Evolutionary conservation across 2,329 filamentous ascomycete genomes (phyloP).

Genomic region (Calcarisporium arbuscula): DNA sequence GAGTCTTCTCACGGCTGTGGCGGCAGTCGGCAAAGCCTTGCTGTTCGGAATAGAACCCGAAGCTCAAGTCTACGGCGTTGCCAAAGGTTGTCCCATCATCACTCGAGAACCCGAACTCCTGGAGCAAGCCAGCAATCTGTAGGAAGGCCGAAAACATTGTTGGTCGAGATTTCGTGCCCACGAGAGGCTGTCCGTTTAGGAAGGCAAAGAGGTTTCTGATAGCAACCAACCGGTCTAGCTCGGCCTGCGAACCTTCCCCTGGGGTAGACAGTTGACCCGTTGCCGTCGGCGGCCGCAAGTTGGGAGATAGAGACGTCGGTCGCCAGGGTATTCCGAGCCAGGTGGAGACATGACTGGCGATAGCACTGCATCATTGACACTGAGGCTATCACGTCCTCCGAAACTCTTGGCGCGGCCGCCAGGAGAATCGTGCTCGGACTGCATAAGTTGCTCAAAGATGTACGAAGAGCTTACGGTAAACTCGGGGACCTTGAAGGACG

Average conservation of each 20-base stretch:
- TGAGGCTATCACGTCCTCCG: conserved; percentile 39
- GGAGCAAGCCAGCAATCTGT: conserved; percentile 45
- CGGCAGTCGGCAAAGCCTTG: conserved; percentile 73
- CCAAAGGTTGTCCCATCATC: conserved; percentile 54
- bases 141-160: conserved; percentile 49
- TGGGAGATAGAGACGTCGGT: conserved; percentile 50
- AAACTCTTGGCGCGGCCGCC: conserved; percentile 36
- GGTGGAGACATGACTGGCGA: conserved; percentile 31
- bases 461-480: conserved; percentile 48
- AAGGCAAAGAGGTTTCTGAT: conserved; percentile 63
- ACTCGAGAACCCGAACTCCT: conserved; percentile 51
- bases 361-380: conserved; percentile 46
- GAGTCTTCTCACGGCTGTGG: conserved; percentile 75
- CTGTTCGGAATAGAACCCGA: conserved; percentile 71
- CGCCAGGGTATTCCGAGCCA: conserved; percentile 28
- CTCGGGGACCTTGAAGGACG: conserved; percentile 55
- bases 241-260: conserved; percentile 25
- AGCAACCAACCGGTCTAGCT: conserved; percentile 50
- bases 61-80: conserved; percentile 55
- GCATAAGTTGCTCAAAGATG: conserved; percentile 47
- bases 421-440: conserved; percentile 33
- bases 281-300: conserved; percentile 30
- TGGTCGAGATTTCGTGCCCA: conserved; percentile 48
- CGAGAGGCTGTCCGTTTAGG: conserved; percentile 55
- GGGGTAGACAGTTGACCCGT: conserved; percentile 27